phyloP scores from a whole-genome alignment of 2,329 filamentous ascomycete species.

The Calonectria hongkongensis region DNA sequence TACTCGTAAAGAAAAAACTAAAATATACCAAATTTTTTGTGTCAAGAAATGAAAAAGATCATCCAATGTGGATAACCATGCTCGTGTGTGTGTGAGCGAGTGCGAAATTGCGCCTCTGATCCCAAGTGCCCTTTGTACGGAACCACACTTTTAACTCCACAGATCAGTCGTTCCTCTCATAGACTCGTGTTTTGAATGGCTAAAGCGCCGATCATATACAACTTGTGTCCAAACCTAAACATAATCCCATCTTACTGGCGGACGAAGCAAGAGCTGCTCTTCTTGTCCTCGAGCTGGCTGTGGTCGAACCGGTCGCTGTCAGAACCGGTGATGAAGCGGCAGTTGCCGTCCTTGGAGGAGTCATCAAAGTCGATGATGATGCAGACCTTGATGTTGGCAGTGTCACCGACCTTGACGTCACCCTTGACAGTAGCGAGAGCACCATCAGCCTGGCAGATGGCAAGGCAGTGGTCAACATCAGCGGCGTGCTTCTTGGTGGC shows the following conservation, averaged over 20 bases:
- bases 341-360: constrained; percentile 47
- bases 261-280: constrained; percentile 47
- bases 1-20: constrained; percentile 15
- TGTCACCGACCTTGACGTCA: constrained; percentile 41
- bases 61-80: constrained; percentile 16
- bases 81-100: constrained; percentile 14
- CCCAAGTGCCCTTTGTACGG: constrained; percentile 20
- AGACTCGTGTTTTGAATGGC: constrained; percentile 8
- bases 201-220: neutral
- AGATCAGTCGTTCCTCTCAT: constrained; percentile 20
- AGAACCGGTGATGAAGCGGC: constrained; percentile 50
- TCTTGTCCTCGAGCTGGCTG: constrained; percentile 47
- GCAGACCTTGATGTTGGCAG: constrained; percentile 48
- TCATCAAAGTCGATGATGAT: constrained; percentile 49
- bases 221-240: neutral
- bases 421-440: constrained; percentile 47
- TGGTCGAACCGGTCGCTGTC: constrained; percentile 51
- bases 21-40: constrained; percentile 35
- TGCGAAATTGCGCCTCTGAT: constrained; percentile 6
- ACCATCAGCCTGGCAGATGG: constrained; percentile 48
- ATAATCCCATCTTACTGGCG: constrained; percentile 44
- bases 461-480: constrained; percentile 52
- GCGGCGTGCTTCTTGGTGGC: constrained; percentile 42
- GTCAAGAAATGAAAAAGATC: constrained; percentile 33
- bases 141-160: constrained; percentile 29